Conservation (phyloP, 1,139 yeast species). For the Yamadazyma dendronema region DNA sequence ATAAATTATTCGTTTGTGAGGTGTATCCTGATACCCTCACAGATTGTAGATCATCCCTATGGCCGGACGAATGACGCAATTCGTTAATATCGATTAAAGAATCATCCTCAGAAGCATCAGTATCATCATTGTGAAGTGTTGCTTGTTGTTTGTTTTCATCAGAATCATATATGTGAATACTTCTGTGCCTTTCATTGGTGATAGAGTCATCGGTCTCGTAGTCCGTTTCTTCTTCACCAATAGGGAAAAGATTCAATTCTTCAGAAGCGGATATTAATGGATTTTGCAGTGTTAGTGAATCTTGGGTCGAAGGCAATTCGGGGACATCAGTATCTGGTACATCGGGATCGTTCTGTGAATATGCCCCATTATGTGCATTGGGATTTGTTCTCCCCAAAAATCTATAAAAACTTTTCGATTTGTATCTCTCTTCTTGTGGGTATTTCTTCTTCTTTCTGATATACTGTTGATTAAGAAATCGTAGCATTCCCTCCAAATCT, state of each 20-base stretch:
- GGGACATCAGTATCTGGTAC: slow-evolving; percentile 2
- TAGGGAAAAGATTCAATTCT: not conserved
- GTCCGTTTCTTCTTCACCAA: slow-evolving; percentile 2
- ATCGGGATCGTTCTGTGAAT: slow-evolving; percentile 8
- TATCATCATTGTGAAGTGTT: not conserved
- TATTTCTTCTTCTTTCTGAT: slow-evolving; percentile 28
- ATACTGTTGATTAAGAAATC: slow-evolving; percentile 36
- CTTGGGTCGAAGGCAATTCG: not conserved
- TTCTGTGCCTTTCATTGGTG: slow-evolving; percentile 3
- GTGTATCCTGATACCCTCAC: too few relatives aligned
- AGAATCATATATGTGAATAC: slow-evolving; percentile 8
- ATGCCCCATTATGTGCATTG: slow-evolving; percentile 8
- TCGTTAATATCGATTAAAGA: slow-evolving; percentile 8
- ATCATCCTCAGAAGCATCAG: slow-evolving; percentile 3
- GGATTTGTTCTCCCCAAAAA: slow-evolving; percentile 11
- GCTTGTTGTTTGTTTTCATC: slow-evolving; percentile 3
- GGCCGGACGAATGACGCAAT: not conserved
- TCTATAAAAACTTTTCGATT: slow-evolving; percentile 36
- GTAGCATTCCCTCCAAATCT: slow-evolving; percentile 34
- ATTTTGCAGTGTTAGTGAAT: too few relatives aligned
- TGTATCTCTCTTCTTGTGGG: slow-evolving; percentile 42
- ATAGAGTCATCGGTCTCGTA: slow-evolving; percentile 12
- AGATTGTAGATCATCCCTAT: too few relatives aligned
- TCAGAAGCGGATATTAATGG: not conserved
- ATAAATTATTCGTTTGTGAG: too few relatives aligned